Evolutionary conservation across 73 alveolate species (phyloP).

Genomic region (Symbiodinium natans): DNA sequence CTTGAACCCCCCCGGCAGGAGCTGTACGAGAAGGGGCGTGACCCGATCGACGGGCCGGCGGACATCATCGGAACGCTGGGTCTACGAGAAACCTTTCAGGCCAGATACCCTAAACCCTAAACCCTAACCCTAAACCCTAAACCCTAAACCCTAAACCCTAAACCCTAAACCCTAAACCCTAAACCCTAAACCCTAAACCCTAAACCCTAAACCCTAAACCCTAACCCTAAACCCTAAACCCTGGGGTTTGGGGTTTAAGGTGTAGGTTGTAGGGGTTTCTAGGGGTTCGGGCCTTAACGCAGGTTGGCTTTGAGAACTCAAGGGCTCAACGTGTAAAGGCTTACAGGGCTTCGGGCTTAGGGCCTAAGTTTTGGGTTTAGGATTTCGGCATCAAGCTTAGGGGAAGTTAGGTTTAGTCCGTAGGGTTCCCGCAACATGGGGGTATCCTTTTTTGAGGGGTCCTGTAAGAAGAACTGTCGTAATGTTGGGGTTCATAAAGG

Average conservation of each 20-base stretch:
- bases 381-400: no score
- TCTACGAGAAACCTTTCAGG: slow-evolving; percentile 69
- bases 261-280: neutral
- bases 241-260: neutral
- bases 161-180: neutral
- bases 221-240: no score
- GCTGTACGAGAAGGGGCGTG: neutral
- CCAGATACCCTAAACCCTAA: neutral
- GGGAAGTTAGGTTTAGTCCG: no score
- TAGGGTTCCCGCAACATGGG: no score
- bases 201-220: no score
- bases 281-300: neutral
- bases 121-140: neutral
- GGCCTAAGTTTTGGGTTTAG: no score
- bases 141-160: no score
- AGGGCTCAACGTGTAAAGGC: no score
- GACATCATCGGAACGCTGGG: slow-evolving; percentile 72
- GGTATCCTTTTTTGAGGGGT: no score
- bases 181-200: neutral
- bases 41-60: neutral
- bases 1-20: neutral
- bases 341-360: no score
- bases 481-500: no score
- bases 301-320: neutral
- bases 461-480: no score